Conservation (phyloP, 306 rosid genomes). For the Herpetospermum pedunculosum region DNA sequence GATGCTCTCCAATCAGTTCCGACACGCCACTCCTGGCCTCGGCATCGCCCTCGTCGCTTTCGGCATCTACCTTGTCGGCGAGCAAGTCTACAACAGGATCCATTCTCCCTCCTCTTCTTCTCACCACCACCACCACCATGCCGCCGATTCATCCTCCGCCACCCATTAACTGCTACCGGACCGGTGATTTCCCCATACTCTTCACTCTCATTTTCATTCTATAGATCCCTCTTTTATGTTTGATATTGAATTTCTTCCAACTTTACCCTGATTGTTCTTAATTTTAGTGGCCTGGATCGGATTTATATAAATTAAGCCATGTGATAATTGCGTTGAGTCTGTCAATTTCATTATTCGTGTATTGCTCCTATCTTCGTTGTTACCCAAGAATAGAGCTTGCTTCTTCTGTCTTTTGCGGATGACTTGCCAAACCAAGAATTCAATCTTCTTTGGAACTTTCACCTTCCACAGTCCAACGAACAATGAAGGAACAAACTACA, state of each 20-base stretch:
- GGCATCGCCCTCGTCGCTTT: conserved; percentile 90
- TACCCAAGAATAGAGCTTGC: neutral
- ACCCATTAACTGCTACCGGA: conserved; percentile 18
- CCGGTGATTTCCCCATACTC: conserved; percentile 9
- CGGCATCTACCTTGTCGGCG: conserved; percentile 78
- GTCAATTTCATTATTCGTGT: neutral
- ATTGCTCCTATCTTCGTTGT: neutral
- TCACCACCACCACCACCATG: too few species aligned
- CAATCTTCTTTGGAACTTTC: too few species aligned
- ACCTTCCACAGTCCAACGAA: too few species aligned
- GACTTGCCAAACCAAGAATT: too few species aligned
- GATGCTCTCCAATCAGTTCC: conserved; percentile 57
- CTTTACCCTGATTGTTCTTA: too few species aligned
- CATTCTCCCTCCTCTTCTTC: conserved; percentile 29
- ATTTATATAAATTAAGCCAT: neutral
- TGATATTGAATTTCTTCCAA: too few species aligned
- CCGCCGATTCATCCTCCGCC: conserved; percentile 16
- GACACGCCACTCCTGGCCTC: conserved; percentile 87
- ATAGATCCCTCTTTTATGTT: too few species aligned
- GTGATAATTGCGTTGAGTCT: too few species aligned
- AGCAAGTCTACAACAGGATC: conserved; percentile 50
- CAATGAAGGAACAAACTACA: too few species aligned
- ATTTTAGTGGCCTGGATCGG: neutral
- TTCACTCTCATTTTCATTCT: neutral
- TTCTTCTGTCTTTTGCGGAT: neutral